Base-by-base conservation (phyloP, 1,284 basidiomycete genomes). In the Tausonia pullulans region DNA sequence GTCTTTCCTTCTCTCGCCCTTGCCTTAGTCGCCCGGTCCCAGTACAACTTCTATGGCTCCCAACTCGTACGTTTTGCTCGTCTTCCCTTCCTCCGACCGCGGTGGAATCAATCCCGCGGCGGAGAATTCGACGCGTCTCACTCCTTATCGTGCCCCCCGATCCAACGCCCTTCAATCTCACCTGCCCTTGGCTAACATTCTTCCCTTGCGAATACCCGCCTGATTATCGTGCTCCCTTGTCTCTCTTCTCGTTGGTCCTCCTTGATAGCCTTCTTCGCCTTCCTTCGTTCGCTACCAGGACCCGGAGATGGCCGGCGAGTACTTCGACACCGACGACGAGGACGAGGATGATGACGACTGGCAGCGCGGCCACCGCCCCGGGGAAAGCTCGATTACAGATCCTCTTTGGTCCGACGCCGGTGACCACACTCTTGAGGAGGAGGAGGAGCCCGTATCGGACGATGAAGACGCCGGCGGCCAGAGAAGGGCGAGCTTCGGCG, bases 201-300 rank as follows among this genome's bases (percentile, higher is more conserved):
- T 4, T 48, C 45, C 58, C 27, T 52, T 50, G 10, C 39, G 40
- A 53, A n/a, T 27, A 39, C n/a, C 16, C 40, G 8, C 4, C n/a
- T 3, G 4, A 4, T n/a, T 39, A 45, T 44, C 50, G 10, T 40
- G 27, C 45, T 13, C 39, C n/a, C 8, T 39, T 57, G 11, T 54
- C 3, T 48, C 55, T 51, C 40, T 27, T 45, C 54, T 45, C 13
- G 44, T 16, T 51, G 13, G 48, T 49, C 16, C 39, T 53, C 40
- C 40, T 6, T 49, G 13, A 41, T 56, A 54, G 5, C 61, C 61
- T 4, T 62, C 61, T 8, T 62, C 61, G 43, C 61, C 61, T 14
- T 62, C 61, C 10, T 62, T 62, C 45, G 16, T 62, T 50, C 53
- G 55, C 14, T 62, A 62, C 16, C 39, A 43, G 13, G 50, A 56